These are phyloP conservation scores for Metschnikowia bowlesiae DNA, from an alignment of 805 yeast species.

Conservation along the genomic window DNA sequence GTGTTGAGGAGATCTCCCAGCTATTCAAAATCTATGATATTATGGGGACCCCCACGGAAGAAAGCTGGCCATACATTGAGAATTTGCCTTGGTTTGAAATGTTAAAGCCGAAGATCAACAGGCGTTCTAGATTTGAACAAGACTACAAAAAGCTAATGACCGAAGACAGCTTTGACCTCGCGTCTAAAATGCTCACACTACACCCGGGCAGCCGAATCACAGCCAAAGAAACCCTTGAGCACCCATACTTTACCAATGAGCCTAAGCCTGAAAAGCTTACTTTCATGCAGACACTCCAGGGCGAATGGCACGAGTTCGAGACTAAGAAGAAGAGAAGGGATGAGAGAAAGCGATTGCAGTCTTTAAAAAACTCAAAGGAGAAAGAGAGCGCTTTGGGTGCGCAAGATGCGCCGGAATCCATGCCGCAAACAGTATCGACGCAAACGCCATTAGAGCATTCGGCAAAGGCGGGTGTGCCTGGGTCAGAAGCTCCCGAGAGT, in stretches of 20 bases:
- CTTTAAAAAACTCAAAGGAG: constrained; percentile 14
- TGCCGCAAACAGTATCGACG: constrained; percentile 1
- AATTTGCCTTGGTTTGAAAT: constrained; percentile 91
- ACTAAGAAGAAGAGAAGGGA: constrained; percentile 71
- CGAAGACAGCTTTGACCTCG: constrained; percentile 58
- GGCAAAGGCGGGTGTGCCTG: not conserved
- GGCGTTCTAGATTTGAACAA: constrained; percentile 25
- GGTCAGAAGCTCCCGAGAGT: not conserved
- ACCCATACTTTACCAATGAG: constrained; percentile 65
- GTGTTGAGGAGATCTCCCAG: constrained; percentile 84
- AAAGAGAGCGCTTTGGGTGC: constrained; percentile 10
- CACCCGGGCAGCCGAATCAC: constrained; percentile 66
- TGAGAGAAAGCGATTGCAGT: constrained; percentile 39
- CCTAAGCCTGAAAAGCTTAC: constrained; percentile 61
- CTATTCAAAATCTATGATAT: constrained; percentile 68
- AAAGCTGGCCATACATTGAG: constrained; percentile 74
- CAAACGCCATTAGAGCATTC: constrained; percentile 10
- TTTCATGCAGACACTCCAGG: constrained; percentile 52
- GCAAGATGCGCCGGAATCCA: not conserved
- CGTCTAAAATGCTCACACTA: constrained; percentile 55
- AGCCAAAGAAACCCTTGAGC: constrained; percentile 65
- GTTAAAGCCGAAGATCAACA: constrained; percentile 53
- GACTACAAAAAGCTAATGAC: constrained; percentile 39
- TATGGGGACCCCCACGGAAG: constrained; percentile 79
- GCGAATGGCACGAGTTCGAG: constrained; percentile 97